Base-by-base conservation (phyloP, 1,284 basidiomycete species). In the Omphalotus olearius region DNA sequence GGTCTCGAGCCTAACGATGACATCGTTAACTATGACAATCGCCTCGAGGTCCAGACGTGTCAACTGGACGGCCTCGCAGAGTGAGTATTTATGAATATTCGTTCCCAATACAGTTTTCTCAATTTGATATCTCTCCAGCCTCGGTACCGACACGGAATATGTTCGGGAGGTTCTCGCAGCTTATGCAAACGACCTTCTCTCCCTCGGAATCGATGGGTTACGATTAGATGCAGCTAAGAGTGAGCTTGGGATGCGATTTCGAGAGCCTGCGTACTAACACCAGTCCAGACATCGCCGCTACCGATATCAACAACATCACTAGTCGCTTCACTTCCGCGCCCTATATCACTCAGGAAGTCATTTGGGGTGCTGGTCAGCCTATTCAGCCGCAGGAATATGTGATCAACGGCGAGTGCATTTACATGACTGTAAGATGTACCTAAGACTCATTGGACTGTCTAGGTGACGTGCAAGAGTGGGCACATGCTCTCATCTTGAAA, bases 171-270 rank as follows among this genome's bases (percentile, higher is more conserved):
- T 71, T 6, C 72, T 86, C 1, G 82, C 81, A 0, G 57, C 66
- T 14, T 85, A 85, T 61, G 79, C 62, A 2, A 83, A 85, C 56
- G 81, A 86, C 49, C 64, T 86, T 2, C 54, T 85, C 23, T 79
- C 78, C 1, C 68, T 87, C 10, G 84, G 83, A 1, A 75, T 80
- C 1, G 81, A 82, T 59, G 85, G 85, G 0, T 66, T 88, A 37
- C 74, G 84, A 0, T 65, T 87, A 35, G 85, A 88, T 62, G 83
- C 85, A 6, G 75, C 83, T 0, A 87, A 86, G 66, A 75, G 83
- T 85, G 59, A 50, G 69, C 59, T 39, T 41, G 49, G 49, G 13
- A 36, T 50, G 20, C 17, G 13, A 14, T n/a, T 38, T 20, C 16
- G 35, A 14, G 23, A 36, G 20, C 35, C 20, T 49, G 16, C n/a